Conservation (phyloP, 768 basidiomycete species). For the Porphyrellus cyaneotinctus region DNA sequence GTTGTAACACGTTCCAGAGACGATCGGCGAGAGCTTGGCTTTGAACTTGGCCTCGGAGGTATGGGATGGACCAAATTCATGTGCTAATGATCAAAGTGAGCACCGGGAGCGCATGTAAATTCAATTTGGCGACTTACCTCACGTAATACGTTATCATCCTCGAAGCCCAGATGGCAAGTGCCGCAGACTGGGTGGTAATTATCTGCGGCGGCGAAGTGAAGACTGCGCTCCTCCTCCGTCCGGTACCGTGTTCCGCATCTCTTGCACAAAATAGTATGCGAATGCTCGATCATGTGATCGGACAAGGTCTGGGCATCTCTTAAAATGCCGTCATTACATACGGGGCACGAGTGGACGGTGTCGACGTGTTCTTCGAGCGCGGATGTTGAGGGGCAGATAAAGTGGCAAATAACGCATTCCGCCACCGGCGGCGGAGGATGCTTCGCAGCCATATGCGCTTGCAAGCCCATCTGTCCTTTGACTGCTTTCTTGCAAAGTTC, state of each 20-base stretch:
- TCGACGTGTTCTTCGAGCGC: slow-evolving; percentile 28
- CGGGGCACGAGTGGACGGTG: slow-evolving; percentile 21
- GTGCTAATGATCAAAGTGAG: slow-evolving; percentile 20
- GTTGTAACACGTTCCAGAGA: slow-evolving; percentile 5
- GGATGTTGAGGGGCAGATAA: slow-evolving; percentile 18
- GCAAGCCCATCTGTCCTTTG: slow-evolving; percentile 18
- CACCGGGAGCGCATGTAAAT: neutral
- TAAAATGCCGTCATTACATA: slow-evolving; percentile 30
- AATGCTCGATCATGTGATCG: slow-evolving; percentile 29
- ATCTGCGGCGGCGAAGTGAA: slow-evolving; percentile 37
- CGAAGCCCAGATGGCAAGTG: slow-evolving; percentile 33
- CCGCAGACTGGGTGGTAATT: slow-evolving; percentile 37
- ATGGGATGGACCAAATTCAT: slow-evolving; percentile 9
- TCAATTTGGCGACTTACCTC: slow-evolving; percentile 24
- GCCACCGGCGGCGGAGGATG: slow-evolving; percentile 17
- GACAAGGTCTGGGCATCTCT: slow-evolving; percentile 24
- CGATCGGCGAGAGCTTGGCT: slow-evolving; percentile 8
- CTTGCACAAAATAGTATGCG: slow-evolving; percentile 26
- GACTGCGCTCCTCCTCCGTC: slow-evolving; percentile 34
- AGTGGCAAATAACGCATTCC: slow-evolving; percentile 26
- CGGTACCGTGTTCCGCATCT: slow-evolving; percentile 29
- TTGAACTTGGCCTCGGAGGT: slow-evolving; percentile 13
- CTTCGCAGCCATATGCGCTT: slow-evolving; percentile 23
- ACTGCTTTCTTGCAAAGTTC: slow-evolving; percentile 24
- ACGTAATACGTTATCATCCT: slow-evolving; percentile 29